These are phyloP conservation scores for Uromyces viciae-fabae DNA, from an alignment of 1,284 basidiomycete genomes.

Conservation along the genomic window DNA sequence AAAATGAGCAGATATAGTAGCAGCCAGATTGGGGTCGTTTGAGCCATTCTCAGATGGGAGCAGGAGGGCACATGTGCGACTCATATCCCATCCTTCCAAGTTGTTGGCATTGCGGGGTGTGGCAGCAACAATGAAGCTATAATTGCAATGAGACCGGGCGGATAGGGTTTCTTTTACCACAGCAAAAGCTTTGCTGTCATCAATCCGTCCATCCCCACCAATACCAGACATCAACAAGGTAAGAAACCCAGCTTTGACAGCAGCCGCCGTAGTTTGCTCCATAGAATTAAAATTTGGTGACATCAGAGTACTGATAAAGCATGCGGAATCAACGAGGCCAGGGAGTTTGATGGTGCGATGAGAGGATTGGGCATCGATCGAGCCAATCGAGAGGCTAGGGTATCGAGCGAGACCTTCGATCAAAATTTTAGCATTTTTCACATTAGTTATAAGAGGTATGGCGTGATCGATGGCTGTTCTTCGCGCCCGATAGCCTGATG, in stretches of 20 bases:
- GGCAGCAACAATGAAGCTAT: constrained; percentile 74
- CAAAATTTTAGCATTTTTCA: constrained; percentile 97
- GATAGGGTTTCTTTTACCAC: constrained; percentile 65
- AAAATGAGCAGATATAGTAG: constrained; percentile 76
- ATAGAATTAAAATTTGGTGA: constrained; percentile 67
- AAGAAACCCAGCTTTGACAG: constrained; percentile 81
- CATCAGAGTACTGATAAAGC: constrained; percentile 65
- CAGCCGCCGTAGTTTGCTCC: constrained; percentile 64
- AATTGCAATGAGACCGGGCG: constrained; percentile 71
- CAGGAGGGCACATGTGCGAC: constrained; percentile 76
- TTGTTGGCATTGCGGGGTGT: constrained; percentile 63
- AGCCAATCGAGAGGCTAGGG: constrained; percentile 77
- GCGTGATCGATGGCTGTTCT: constrained; percentile 99
- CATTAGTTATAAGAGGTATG: constrained; percentile 93
- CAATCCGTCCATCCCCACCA: constrained; percentile 62
- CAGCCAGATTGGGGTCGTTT: constrained; percentile 54
- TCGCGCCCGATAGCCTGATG: constrained; percentile 92
- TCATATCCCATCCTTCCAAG: constrained; percentile 68
- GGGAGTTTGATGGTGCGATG: constrained; percentile 87
- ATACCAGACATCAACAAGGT: constrained; percentile 73
- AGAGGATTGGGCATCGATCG: constrained; percentile 90
- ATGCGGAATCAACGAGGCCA: constrained; percentile 80
- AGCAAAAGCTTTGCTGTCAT: constrained; percentile 68
- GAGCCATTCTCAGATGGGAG: constrained; percentile 69
- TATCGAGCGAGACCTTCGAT: constrained; percentile 90